A percentile compares a stretch with the other conserved stretches of the same genome.
Conservation (phyloP, 176 grass and related monocot genomes). For the Poa annua region DNA sequence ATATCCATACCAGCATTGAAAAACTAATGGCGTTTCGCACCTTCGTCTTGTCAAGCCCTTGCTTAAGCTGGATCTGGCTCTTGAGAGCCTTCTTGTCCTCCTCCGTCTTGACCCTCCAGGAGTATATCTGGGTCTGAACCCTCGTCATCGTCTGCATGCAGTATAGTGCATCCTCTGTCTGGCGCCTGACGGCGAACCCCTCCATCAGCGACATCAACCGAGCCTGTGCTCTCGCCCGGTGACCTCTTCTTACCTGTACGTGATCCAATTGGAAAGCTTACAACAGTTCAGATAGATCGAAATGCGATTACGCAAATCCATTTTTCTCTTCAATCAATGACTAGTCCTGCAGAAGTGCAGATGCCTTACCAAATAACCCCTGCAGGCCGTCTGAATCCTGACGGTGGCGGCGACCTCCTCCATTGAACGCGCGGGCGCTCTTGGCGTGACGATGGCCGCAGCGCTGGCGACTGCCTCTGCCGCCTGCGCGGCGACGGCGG, state of each 20-base stretch:
- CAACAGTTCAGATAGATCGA: background rate
- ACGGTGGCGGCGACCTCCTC: conserved; percentile 57
- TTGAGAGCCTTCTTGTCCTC: conserved; percentile 74
- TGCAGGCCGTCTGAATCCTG: conserved; percentile 66
- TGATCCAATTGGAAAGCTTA: background rate
- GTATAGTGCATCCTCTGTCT: conserved; percentile 55
- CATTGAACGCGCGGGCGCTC: conserved; percentile 20
- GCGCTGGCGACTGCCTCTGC: background rate
- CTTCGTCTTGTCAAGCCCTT: conserved; percentile 59
- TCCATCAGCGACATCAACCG: conserved; percentile 66
- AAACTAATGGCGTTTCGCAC: conserved; percentile 13
- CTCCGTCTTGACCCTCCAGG: conserved; percentile 68
- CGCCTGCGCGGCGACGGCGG: background rate
- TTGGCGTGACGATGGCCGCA: conserved; percentile 11
- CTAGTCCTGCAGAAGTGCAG: background rate
- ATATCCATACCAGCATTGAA: too few relatives aligned
- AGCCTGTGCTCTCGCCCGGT: conserved; percentile 44
- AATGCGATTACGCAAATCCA: background rate
- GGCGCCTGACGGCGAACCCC: conserved; percentile 61
- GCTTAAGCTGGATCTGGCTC: conserved; percentile 59
- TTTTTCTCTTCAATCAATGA: background rate
- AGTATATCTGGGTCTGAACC: conserved; percentile 70
- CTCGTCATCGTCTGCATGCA: conserved; percentile 74
- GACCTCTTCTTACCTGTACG: conserved; percentile 55
- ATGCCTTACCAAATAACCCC: conserved; percentile 55